phyloP scores from a whole-genome alignment of 768 basidiomycete species.

The Pilatotrama ljubarskyi region DNA sequence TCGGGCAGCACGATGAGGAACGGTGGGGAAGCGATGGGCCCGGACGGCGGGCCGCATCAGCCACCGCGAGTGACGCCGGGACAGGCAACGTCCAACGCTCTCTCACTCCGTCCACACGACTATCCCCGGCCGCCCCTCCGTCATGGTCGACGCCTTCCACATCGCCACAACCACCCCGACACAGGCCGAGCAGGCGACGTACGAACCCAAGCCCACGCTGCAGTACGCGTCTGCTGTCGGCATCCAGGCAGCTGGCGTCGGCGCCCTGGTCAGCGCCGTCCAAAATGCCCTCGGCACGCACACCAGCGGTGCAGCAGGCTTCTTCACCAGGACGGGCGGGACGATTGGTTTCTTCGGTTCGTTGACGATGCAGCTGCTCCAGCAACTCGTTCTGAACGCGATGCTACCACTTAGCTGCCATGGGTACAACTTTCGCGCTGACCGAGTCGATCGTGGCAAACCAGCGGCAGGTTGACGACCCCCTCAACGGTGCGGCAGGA shows the following conservation, averaged over 20 bases:
- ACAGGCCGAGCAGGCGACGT: constrained; percentile 22
- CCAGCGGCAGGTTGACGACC: constrained; percentile 73
- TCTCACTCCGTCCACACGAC: constrained; percentile 18
- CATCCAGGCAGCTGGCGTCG: constrained; percentile 65
- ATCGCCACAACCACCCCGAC: constrained; percentile 10
- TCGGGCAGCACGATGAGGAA: constrained; percentile 6
- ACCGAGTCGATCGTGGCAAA: constrained; percentile 84
- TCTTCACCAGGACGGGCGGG: constrained; percentile 83
- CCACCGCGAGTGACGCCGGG: constrained; percentile 17
- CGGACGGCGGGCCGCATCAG: constrained; percentile 7
- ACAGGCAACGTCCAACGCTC: constrained; percentile 13
- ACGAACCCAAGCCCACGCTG: constrained; percentile 55
- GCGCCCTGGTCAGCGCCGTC: constrained; percentile 66
- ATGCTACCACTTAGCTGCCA: constrained; percentile 59
- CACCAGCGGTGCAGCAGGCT: constrained; percentile 78
- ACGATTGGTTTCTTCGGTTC: constrained; percentile 91
- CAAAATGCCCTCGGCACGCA: constrained; percentile 84
- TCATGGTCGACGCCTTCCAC: constrained; percentile 28
- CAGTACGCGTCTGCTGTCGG: constrained; percentile 57
- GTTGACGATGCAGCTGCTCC: constrained; percentile 27
- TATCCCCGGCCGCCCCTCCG: constrained; percentile 15
- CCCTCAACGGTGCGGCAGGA: constrained; percentile 79
- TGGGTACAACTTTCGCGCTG: constrained; percentile 84
- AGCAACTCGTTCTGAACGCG: neutral
- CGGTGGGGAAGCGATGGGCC: constrained; percentile 16